Base-by-base conservation (phyloP, 2,329 filamentous ascomycete genomes). In the Fusarium humuli region DNA sequence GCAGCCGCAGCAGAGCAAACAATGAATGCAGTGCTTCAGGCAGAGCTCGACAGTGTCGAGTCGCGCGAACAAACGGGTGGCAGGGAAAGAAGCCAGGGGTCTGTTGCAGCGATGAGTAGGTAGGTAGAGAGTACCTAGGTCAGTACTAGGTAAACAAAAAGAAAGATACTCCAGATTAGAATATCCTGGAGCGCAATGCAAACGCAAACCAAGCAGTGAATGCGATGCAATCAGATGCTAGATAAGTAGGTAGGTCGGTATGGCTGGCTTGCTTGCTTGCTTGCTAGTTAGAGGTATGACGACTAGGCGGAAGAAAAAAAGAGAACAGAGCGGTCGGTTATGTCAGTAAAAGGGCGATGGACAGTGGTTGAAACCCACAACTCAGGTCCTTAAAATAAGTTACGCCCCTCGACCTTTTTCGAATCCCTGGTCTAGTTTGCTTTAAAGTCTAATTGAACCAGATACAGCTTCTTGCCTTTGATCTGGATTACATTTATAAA, bases 321-420 rank as follows among this genome's bases (percentile, higher is more conserved):
- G 57, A 67, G 53, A 67, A 62, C 40, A 71, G 68, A 71, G 64
- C 65, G 68, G 68, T 71, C 68, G 68, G 68, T 71, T 71, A 69
- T 70, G 68, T 69, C 68, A 71, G 68, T 71, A 71, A 70, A 70
- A 60, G 50, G 61, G 40, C 56, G 61, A 71, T 69, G 50, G 62
- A 55, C 61, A 54, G 67, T 62, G 65, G 52, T 63, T 68, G 57
- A 67, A 68, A 63, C 68, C 68, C 65, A 71, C 68, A 71, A 66
- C 61, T 67, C 49, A 49, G 45, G 55, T 69, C 53, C 64, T 56
- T 53, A 25, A 42, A 53, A 53, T 52, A 62, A 56, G 34, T 37
- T 37, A n/a, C 34, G 49, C 64, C 64, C 65, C 68, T 57, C 45
- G 32, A 57, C 59, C 18, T 37, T 58, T 49, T 65, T 55, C 30